These are phyloP conservation scores for Chamaecrista fasciculata DNA, from an alignment of 306 rosid genomes.

Conservation along the genomic window DNA sequence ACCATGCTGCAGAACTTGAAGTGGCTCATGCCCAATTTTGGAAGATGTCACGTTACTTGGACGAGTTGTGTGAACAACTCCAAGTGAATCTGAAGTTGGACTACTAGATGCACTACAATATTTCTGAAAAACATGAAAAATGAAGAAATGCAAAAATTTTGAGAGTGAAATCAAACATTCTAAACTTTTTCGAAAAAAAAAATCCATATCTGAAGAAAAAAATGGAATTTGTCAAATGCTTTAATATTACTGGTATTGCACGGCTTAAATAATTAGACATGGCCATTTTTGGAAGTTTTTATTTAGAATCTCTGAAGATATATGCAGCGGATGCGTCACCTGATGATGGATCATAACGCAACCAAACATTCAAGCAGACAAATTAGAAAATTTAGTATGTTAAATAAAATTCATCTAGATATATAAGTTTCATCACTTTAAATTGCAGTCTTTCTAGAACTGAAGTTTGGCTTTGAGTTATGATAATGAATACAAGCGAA, in stretches of 20 bases:
- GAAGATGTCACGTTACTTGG: slow-evolving; percentile 28
- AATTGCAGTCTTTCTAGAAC: background rate
- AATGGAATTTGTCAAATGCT: background rate
- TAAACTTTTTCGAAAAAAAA: no score
- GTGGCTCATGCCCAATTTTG: slow-evolving; percentile 23
- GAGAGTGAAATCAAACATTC: background rate
- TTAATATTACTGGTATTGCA: background rate
- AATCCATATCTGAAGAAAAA: background rate
- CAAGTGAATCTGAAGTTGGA: slow-evolving; percentile 33
- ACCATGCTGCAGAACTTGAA: slow-evolving; percentile 30
- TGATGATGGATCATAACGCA: background rate
- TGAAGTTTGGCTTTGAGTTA: background rate
- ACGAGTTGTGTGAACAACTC: slow-evolving; percentile 35
- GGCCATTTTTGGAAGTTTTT: background rate
- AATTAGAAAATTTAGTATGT: background rate
- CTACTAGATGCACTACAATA: slow-evolving; percentile 35
- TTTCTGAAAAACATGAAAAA: slow-evolving; percentile 44
- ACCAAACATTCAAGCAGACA: background rate
- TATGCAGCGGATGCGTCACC: background rate
- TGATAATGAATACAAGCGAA: background rate
- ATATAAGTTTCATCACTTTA: background rate
- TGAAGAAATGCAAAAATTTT: background rate
- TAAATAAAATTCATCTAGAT: background rate
- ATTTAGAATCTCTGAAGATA: background rate
- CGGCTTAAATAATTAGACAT: background rate